These are phyloP conservation scores for Nyctanthes arbortristis DNA, from an alignment of 257 asterid species.

Conservation along the genomic window DNA sequence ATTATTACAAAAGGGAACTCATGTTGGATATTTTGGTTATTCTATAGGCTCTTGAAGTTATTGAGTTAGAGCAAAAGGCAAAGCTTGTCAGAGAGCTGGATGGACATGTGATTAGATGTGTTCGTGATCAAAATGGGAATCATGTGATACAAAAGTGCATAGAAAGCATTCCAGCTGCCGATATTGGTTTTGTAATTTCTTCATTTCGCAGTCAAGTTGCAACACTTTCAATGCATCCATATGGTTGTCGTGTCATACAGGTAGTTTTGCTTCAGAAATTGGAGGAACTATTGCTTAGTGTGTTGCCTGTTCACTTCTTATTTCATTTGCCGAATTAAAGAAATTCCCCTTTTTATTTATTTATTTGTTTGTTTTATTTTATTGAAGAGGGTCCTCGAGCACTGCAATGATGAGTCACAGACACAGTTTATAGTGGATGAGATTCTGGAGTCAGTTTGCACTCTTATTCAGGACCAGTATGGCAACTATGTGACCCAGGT, in stretches of 20 bases:
- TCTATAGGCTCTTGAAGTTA: constrained; percentile 55
- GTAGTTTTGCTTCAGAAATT: constrained; percentile 26
- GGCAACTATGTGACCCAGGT: constrained; percentile 75
- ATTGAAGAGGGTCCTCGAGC: constrained; percentile 69
- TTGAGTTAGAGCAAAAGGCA: constrained; percentile 49
- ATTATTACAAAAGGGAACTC: neutral
- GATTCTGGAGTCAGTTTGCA: constrained; percentile 59
- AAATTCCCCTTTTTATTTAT: constrained; percentile 8
- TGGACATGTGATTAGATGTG: constrained; percentile 55
- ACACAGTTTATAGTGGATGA: constrained; percentile 63
- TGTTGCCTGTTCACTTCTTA: too few relatives aligned
- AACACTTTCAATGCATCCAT: constrained; percentile 73
- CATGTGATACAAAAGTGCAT: constrained; percentile 78
- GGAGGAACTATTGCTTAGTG: neutral
- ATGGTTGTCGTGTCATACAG: constrained; percentile 79
- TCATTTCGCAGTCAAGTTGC: constrained; percentile 67
- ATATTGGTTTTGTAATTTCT: constrained; percentile 49
- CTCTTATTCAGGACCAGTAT: constrained; percentile 70
- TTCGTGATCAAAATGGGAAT: constrained; percentile 63
- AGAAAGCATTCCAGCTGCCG: constrained; percentile 56
- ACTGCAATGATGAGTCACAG: constrained; percentile 44
- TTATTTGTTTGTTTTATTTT: too few relatives aligned
- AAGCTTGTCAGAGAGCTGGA: constrained; percentile 55
- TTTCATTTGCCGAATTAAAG: constrained; percentile 1
- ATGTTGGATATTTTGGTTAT: constrained; percentile 16